A percentile compares a stretch with the other conserved stretches of the same genome.
Evolutionary conservation across 768 basidiomycete genomes (phyloP).

Genomic region (Pulveroboletus sp.): DNA sequence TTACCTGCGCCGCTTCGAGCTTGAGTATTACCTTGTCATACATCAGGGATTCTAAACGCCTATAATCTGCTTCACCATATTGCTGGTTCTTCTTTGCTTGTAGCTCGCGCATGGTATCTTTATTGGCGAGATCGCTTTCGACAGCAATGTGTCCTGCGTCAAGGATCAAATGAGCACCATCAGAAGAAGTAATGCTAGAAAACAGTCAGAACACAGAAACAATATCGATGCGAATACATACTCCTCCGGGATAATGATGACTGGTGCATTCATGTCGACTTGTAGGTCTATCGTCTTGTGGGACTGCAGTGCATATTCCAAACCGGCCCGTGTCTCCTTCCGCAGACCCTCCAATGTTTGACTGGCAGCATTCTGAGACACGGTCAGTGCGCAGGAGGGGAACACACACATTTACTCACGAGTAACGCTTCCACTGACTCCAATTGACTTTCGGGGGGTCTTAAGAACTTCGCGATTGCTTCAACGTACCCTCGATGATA

Average conservation of each 20-base stretch:
- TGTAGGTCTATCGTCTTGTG: slow-evolving; percentile 97
- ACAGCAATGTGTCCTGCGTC: slow-evolving; percentile 97
- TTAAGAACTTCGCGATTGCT: slow-evolving; percentile 86
- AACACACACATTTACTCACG: slow-evolving; percentile 39
- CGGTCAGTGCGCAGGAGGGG: not conserved
- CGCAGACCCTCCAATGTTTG: slow-evolving; percentile 89
- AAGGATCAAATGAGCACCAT: slow-evolving; percentile 82
- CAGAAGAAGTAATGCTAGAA: slow-evolving; percentile 63
- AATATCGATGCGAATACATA: slow-evolving; percentile 32
- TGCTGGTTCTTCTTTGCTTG: slow-evolving; percentile 78
- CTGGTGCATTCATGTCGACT: slow-evolving; percentile 93
- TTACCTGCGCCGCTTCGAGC: slow-evolving; percentile 86
- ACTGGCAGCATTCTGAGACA: slow-evolving; percentile 74
- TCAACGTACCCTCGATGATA: slow-evolving; percentile 94
- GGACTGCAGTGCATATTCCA: slow-evolving; percentile 88
- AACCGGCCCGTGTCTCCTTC: slow-evolving; percentile 88
- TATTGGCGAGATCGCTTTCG: slow-evolving; percentile 83
- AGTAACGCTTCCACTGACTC: slow-evolving; percentile 93
- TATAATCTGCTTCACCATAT: slow-evolving; percentile 85
- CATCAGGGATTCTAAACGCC: slow-evolving; percentile 84
- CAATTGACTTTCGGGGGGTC: slow-evolving; percentile 88
- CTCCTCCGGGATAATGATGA: slow-evolving; percentile 97
- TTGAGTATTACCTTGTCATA: slow-evolving; percentile 86
- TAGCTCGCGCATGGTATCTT: slow-evolving; percentile 70
- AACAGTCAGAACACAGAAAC: slow-evolving; percentile 5